Percentiles rank a stretch among this genome's conserved stretches.
Evolutionary conservation across 129 eudicot genomes (phyloP).

Genomic region (Chrysanthemum seticuspe): DNA sequence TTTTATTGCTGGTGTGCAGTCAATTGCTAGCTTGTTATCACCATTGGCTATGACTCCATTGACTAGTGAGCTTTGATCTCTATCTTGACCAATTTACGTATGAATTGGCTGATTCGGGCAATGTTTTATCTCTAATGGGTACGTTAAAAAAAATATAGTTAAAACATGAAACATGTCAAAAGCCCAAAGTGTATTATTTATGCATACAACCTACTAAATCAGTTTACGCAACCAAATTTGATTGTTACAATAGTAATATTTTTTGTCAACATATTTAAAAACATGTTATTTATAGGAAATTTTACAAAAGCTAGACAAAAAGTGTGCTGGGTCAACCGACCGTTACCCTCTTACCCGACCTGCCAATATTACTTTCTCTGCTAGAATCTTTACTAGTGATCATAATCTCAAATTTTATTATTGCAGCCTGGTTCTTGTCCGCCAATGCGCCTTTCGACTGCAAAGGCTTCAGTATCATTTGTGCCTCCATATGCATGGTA

Average conservation of each 20-base stretch:
- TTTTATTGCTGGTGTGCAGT: conserved; percentile 88
- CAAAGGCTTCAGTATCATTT: conserved; percentile 86
- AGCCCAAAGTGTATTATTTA: conserved; percentile 4
- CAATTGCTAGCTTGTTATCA: conserved; percentile 81
- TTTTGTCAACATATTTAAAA: neutral
- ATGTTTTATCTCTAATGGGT: neutral
- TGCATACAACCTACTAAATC: neutral
- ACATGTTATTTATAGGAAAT: neutral
- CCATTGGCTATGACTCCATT: conserved; percentile 93
- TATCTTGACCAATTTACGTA: neutral
- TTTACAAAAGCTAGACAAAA: neutral
- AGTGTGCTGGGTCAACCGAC: neutral
- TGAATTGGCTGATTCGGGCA: neutral
- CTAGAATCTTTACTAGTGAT: neutral
- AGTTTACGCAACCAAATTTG: neutral
- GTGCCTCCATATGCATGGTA: conserved; percentile 82
- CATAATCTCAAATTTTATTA: conserved; percentile 9
- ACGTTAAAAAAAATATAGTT: neutral
- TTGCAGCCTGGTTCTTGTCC: conserved; percentile 90
- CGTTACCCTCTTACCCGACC: neutral
- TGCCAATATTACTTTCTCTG: neutral
- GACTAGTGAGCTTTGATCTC: conserved; percentile 60
- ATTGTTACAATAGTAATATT: neutral
- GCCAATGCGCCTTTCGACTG: conserved; percentile 81
- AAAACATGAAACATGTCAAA: neutral